Conservation (phyloP, 352 stramenopile species). For the Peronosclerospora sorghi region DNA sequence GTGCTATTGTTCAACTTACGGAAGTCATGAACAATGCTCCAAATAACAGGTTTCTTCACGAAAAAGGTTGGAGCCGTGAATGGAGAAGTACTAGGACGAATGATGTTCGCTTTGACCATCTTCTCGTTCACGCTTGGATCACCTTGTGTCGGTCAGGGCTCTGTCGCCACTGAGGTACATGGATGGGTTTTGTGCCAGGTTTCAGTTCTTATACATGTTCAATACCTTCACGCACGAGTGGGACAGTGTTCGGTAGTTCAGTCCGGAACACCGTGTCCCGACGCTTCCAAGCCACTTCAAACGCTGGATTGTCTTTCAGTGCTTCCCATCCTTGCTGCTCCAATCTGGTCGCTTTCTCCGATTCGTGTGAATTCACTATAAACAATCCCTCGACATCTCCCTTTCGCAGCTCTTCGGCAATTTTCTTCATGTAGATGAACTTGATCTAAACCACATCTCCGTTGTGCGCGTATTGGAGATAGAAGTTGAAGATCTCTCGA, state of each 20-base stretch:
- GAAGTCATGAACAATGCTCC: background rate
- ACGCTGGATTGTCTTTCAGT: background rate
- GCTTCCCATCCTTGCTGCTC: too few relatives aligned
- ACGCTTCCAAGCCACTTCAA: background rate
- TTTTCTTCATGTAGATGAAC: background rate
- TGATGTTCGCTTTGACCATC: conserved; percentile 8
- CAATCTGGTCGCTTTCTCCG: conserved; percentile 4
- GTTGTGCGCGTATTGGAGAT: conserved; percentile 4
- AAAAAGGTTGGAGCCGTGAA: background rate
- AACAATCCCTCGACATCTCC: conserved; percentile 3
- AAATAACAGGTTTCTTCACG: background rate
- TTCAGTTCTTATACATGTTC: background rate
- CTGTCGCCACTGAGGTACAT: background rate
- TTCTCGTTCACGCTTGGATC: conserved; percentile 3
- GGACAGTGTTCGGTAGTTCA: background rate
- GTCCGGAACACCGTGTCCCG: background rate
- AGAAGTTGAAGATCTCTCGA: conserved; percentile 9
- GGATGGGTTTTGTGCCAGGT: background rate
- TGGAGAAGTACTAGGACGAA: conserved; percentile 6
- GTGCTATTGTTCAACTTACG: background rate
- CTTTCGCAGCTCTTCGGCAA: background rate
- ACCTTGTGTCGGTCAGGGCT: background rate
- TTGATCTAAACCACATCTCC: background rate
- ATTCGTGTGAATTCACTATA: conserved; percentile 4
- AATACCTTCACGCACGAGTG: background rate